Conservation (phyloP, 331 rosid genomes). For the Saraca asoca region DNA sequence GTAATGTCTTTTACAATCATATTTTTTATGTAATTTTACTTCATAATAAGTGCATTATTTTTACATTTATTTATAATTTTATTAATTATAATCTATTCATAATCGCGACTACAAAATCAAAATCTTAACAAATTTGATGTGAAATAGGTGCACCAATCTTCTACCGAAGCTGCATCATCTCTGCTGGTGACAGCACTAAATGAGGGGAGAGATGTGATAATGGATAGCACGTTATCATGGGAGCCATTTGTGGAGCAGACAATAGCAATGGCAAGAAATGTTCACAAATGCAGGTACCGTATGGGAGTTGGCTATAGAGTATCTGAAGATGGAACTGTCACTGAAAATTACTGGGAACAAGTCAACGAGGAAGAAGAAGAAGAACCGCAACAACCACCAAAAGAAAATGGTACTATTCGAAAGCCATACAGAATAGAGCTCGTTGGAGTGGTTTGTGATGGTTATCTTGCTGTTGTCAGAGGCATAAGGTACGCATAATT, state of each 20-base stretch:
- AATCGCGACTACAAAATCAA: too few species aligned
- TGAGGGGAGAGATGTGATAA: slow-evolving; percentile 85
- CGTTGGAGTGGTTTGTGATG: slow-evolving; percentile 94
- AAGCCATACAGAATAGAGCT: slow-evolving; percentile 84
- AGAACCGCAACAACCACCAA: background rate
- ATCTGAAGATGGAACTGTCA: slow-evolving; percentile 57
- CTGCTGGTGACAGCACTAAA: slow-evolving; percentile 82
- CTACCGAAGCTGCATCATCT: slow-evolving; percentile 86
- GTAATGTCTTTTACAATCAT: too few species aligned
- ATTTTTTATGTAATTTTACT: too few species aligned
- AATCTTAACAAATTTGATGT: background rate
- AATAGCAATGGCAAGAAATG: slow-evolving; percentile 73
- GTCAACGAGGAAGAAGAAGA: slow-evolving; percentile 48
- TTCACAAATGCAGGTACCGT: slow-evolving; percentile 68
- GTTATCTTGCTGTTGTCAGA: slow-evolving; percentile 82
- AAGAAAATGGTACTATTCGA: slow-evolving; percentile 26
- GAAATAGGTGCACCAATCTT: slow-evolving; percentile 77
- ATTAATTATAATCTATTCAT: too few species aligned
- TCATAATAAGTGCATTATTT: too few species aligned
- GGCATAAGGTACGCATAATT: slow-evolving; percentile 63
- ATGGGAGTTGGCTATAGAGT: slow-evolving; percentile 89
- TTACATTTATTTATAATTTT: too few species aligned
- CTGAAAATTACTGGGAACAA: slow-evolving; percentile 80
- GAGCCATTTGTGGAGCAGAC: slow-evolving; percentile 81
- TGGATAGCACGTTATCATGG: slow-evolving; percentile 96